Evolutionary conservation across 164 flowering plant species (phyloP).

Genomic region (Magnolia officinalis): DNA sequence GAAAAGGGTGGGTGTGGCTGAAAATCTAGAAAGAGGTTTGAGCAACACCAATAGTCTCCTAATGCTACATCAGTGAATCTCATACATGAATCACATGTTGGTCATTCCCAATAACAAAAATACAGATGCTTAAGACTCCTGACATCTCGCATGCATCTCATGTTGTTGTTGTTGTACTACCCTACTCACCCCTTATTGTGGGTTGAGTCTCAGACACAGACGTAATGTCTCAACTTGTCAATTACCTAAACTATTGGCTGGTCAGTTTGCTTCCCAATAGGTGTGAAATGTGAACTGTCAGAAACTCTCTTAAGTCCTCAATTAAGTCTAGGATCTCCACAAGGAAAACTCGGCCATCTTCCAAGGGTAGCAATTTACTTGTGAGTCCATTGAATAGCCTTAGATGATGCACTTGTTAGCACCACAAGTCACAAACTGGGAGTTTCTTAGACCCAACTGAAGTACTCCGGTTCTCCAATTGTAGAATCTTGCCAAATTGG

Average conservation of each 20-base stretch:
- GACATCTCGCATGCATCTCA: not conserved
- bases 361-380: not conserved
- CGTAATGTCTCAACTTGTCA: not conserved
- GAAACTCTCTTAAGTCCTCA: no score
- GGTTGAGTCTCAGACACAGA: not conserved
- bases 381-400: not conserved
- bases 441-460: not conserved
- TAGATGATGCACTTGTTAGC: not conserved
- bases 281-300: no score
- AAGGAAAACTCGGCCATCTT: not conserved
- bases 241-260: not conserved
- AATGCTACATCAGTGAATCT: not conserved
- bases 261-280: not conserved
- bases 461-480: not conserved
- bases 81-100: not conserved
- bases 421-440: not conserved
- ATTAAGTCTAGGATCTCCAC: no score
- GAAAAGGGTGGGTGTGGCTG: not conserved
- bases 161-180: not conserved
- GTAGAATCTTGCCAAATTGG: not conserved
- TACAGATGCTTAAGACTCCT: not conserved
- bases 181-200: not conserved
- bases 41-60: not conserved
- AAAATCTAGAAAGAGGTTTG: not conserved
- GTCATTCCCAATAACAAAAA: not conserved